phyloP scores from a whole-genome alignment of 768 basidiomycete genomes.

The Mycena rebaudengoi region DNA sequence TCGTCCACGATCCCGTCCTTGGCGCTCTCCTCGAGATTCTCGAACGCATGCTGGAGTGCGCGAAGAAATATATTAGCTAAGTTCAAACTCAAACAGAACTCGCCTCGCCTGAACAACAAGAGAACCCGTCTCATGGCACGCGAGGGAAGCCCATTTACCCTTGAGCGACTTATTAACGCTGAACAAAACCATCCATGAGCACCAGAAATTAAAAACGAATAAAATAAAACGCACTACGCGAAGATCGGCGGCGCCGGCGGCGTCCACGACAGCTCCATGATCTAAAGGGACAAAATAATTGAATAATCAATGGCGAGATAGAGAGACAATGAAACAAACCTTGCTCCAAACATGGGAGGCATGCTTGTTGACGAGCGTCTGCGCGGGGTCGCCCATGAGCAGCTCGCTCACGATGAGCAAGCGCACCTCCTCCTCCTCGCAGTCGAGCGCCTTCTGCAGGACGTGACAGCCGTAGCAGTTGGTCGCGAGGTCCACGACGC shows the following conservation, averaged over 20 bases:
- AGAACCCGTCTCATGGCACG: slow-evolving; percentile 91
- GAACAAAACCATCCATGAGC: slow-evolving; percentile 3
- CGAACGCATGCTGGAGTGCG: slow-evolving; percentile 81
- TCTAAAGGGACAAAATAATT: slow-evolving; percentile 52
- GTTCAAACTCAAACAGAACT: too few relatives aligned
- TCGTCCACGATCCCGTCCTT: slow-evolving; percentile 89
- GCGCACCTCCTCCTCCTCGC: slow-evolving; percentile 83
- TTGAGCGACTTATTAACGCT: slow-evolving; percentile 90
- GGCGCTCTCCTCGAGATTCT: slow-evolving; percentile 83
- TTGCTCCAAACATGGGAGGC: slow-evolving; percentile 95
- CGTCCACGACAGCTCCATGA: slow-evolving; percentile 92
- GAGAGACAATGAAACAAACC: slow-evolving; percentile 45
- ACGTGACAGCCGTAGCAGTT: slow-evolving; percentile 93
- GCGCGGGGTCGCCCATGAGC: slow-evolving; percentile 83
- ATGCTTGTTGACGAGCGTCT: slow-evolving; percentile 90
- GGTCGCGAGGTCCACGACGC: slow-evolving; percentile 86
- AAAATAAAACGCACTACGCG: slow-evolving; percentile 76
- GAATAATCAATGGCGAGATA: slow-evolving; percentile 20
- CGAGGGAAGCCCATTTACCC: slow-evolving; percentile 89
- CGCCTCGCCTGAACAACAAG: slow-evolving; percentile 86
- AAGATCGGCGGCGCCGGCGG: slow-evolving; percentile 90
- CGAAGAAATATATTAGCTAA: too few relatives aligned
- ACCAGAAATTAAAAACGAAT: slow-evolving; percentile 13
- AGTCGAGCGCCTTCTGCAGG: slow-evolving; percentile 89
- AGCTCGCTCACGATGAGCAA: slow-evolving; percentile 86